Conservation (phyloP, 2,329 filamentous ascomycete genomes). For the Aspergillus pseudoviridinutans region DNA sequence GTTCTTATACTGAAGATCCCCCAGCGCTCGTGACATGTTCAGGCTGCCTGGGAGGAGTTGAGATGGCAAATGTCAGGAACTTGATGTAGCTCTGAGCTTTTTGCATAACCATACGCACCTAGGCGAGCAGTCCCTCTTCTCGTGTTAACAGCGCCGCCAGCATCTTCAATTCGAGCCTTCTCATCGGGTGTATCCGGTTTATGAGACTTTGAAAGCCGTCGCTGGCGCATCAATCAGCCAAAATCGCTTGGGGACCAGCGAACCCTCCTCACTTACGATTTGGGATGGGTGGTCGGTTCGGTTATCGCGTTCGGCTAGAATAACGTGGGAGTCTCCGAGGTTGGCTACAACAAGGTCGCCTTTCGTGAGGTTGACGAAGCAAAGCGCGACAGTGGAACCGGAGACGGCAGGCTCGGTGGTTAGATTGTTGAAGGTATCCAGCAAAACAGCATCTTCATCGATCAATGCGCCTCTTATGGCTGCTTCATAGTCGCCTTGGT, state of each 20-base stretch:
- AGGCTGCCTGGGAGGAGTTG: conserved; percentile 19
- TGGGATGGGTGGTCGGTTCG: conserved; percentile 23
- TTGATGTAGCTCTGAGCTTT: background rate
- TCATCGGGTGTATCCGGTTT: conserved; percentile 29
- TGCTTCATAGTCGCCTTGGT: conserved; percentile 24
- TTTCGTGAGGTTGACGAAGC: conserved; percentile 29
- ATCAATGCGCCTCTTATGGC: conserved; percentile 28
- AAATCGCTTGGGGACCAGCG: background rate
- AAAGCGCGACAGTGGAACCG: conserved; percentile 33
- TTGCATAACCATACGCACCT: conserved; percentile 17
- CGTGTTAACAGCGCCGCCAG: conserved; percentile 26
- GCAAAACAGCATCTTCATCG: conserved; percentile 27
- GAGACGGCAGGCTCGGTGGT: conserved; percentile 24
- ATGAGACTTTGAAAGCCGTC: conserved; percentile 30
- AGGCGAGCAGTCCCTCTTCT: conserved; percentile 26
- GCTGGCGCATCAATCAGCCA: conserved; percentile 16
- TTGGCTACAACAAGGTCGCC: conserved; percentile 32
- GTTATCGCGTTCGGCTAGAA: conserved; percentile 29
- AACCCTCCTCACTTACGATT: conserved; percentile 12
- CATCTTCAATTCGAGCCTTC: conserved; percentile 28
- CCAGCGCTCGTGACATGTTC: conserved; percentile 36
- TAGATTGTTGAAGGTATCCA: conserved; percentile 24
- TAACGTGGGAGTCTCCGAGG: conserved; percentile 34
- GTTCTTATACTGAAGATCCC: conserved; percentile 36
- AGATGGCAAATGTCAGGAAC: background rate